Conservation (phyloP, 805 yeast genomes). For the Candida ascalaphidarum region DNA sequence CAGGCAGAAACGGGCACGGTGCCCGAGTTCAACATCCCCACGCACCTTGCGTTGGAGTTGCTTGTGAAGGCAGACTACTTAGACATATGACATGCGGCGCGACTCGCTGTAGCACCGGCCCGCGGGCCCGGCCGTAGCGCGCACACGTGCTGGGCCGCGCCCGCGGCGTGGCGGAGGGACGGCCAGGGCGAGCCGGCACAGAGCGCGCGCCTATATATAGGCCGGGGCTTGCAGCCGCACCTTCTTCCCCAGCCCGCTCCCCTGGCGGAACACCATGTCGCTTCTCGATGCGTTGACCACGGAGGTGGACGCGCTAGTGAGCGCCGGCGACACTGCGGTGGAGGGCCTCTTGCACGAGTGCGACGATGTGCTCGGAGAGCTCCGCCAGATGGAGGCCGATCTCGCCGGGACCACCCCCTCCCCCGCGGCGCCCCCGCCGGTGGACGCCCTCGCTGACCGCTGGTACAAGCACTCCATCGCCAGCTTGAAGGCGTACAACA, state of each 20-base stretch:
- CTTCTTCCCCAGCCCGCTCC: no score
- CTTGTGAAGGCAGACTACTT: constrained; percentile 89
- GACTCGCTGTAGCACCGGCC: no score
- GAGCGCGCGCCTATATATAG: no score
- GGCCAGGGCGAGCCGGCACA: no score
- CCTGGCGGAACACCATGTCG: constrained; percentile 10
- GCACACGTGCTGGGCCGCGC: no score
- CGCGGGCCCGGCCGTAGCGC: no score
- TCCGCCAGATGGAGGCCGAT: constrained; percentile 15
- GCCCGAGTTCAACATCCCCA: constrained; percentile 87
- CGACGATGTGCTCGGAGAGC: constrained; percentile 12
- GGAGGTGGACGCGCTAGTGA: constrained; percentile 16
- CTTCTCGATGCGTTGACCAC: constrained; percentile 16
- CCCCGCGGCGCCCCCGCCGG: background rate
- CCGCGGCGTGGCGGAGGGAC: no score
- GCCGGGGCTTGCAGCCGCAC: no score
- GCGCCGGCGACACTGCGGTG: constrained; percentile 14
- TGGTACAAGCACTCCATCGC: constrained; percentile 32
- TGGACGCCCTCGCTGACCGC: constrained; percentile 10
- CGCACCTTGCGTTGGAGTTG: constrained; percentile 87
- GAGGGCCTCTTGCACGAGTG: constrained; percentile 12
- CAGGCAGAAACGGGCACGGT: constrained; percentile 43
- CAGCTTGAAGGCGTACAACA: constrained; percentile 24
- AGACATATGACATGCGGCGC: constrained; percentile 42
- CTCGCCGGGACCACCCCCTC: constrained; percentile 6